A percentile compares a stretch with the other conserved stretches of the same genome.
Conservation (phyloP, 768 basidiomycete species). For the Lyophyllum atratum region DNA sequence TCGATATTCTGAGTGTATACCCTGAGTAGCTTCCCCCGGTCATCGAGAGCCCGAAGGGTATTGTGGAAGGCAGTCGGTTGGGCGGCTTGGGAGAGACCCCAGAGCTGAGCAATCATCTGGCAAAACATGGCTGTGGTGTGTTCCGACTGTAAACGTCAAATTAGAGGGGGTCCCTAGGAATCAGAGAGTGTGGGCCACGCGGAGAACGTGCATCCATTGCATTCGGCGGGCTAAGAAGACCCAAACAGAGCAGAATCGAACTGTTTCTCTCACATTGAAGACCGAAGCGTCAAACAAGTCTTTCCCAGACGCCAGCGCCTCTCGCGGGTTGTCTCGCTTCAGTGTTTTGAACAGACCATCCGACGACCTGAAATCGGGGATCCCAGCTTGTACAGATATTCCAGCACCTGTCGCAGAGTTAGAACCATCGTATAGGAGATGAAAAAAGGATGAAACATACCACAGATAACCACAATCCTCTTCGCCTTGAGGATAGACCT, state of each 20-base stretch:
- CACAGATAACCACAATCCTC: conserved; percentile 84
- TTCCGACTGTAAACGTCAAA: conserved; percentile 53
- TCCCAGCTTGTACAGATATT: conserved; percentile 84
- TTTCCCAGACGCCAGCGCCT: conserved; percentile 71
- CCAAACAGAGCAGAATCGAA: not conserved
- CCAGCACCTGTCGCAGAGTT: conserved; percentile 65
- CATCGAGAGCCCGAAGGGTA: conserved; percentile 73
- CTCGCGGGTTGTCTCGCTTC: conserved; percentile 77
- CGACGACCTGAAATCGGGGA: conserved; percentile 86
- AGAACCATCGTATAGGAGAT: not conserved
- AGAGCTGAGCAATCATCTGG: conserved; percentile 87
- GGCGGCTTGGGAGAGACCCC: conserved; percentile 69
- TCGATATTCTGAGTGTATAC: conserved; percentile 97
- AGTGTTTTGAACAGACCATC: conserved; percentile 79
- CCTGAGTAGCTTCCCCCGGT: conserved; percentile 73
- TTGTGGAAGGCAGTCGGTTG: conserved; percentile 81
- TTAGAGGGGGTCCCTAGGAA: conserved; percentile 2
- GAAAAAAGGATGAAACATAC: conserved; percentile 43
- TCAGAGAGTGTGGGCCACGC: not conserved
- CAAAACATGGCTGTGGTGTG: conserved; percentile 77
- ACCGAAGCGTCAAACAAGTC: conserved; percentile 92
- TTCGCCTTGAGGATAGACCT: conserved; percentile 77
- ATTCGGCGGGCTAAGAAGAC: not conserved
- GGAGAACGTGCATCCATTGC: not conserved
- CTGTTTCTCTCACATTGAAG: conserved; percentile 63